Base-by-base conservation (phyloP, 2,329 filamentous ascomycete species). In the Sclerotinia sclerotiorum region DNA sequence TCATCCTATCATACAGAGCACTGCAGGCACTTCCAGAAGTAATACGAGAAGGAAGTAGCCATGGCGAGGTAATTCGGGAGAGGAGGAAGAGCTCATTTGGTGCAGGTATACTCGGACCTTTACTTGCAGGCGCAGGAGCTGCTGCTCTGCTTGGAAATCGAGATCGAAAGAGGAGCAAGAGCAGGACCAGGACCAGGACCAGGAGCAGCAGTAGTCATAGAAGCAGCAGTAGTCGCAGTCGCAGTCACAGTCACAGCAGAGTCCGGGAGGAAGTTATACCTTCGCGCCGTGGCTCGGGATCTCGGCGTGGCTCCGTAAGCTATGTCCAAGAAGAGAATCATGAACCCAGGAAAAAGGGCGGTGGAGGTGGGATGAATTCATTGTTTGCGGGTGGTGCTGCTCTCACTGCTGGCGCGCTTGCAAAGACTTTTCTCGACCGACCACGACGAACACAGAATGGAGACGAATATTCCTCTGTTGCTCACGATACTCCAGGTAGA, bases 1-100 rank as follows among this genome's bases (percentile, higher is more conserved):
- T 98, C 74, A 82, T 94, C 67, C 82, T 97, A 46, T 90, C 90
- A 72, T 96, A 91, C 79, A 83, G 87, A 57, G 78, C 89, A 81
- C 79, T 88, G 80, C 79, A 86, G 81, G 85, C 72, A 81, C 54
- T 71, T 58, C 68, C 57, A 19, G 69, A 67, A 51, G 86, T 46
- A 85, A 49, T 57, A 19, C 69, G 71, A 39, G 67, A 71, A 27
- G 73, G 70, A n/a, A 73, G 71, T 35, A 69, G 70, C 57, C 72
- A 74, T 42, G 81, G 80, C 6, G 84, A 83, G 21, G 85, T 87
- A 8, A 81, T 82, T 27, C 80, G 82, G 11, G 81, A 82, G 70
- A 81, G 71, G 62, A 74, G 71, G 81, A 55, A 79, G 75, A 81
- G 81, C 73, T 79, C 79, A 35, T 77, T 83, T 63, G 84, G 82